Base-by-base conservation (phyloP, 2,329 filamentous ascomycete genomes). In the Arthroderma sp. region DNA sequence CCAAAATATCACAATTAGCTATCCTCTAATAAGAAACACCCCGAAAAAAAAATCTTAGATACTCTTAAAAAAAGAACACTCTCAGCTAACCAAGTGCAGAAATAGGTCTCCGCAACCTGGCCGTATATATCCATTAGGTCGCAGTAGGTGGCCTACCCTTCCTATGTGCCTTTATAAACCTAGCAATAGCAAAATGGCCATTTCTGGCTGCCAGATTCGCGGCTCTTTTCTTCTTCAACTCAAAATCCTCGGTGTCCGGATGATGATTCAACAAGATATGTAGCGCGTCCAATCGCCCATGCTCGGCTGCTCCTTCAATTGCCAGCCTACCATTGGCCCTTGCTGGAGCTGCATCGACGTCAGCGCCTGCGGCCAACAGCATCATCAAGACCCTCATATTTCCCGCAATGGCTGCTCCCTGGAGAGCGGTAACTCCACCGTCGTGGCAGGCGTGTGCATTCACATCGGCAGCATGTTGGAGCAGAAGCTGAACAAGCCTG, bases 231-330 rank as follows among this genome's bases (percentile, higher is more conserved):
- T 36, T n/a, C 29, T 45, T 34, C 43, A 45, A 40, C 15, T 33
- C 37, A 31, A 44, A 28, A 33, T 29, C 33, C n/a, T 44, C 42
- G 33, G 33, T 44, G 36, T 43, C 31, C 4, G 44, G 44, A 31
- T 50, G 33, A 31, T 42, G 30, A 37, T 55, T 51, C 1, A 59
- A 43, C 8, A 63, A 49, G 9, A 62, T 41, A 38, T 57, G 50
- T 11, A 63, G 36, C 43, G 54, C 54, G 38, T 62, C 55, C 6
- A 61, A 22, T 40, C 56, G 54, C 5, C 59, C 60, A 10, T 45
- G 38, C 27, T 41, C 38, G 9, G 43, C 43, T 29, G 38, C 38
- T 36, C 43, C 43, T 15, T 45, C 43, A 36, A 45, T 45, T n/a
- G 43, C 43, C 8, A 38, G 40, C n/a, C 38, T 10, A 29, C 43